These are phyloP conservation scores for Suhomyces faveliae DNA, from an alignment of 805 yeast genomes.

Conservation along the genomic window DNA sequence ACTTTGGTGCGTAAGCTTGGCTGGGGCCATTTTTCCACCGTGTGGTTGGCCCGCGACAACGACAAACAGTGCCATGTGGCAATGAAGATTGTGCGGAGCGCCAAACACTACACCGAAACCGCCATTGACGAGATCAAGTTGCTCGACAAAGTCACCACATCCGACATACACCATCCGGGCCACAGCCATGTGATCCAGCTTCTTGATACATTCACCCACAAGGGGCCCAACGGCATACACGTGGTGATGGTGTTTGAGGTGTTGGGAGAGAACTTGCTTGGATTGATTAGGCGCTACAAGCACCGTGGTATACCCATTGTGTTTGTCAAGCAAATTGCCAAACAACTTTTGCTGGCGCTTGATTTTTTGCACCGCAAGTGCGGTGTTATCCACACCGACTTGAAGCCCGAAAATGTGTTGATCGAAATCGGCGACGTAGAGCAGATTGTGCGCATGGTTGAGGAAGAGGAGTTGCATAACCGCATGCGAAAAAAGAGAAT, in stretches of 20 bases:
- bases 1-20: conserved; percentile 86
- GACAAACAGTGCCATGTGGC: conserved; percentile 76
- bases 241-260: conserved; percentile 98
- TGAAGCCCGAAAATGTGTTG: conserved; percentile 73
- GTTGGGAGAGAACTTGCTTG: conserved; percentile 87
- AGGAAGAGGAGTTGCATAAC: conserved; percentile 53
- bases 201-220: conserved; percentile 79
- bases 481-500: conserved; percentile 41
- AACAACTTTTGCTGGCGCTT: conserved; percentile 69
- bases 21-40: conserved; percentile 98
- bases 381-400: conserved; percentile 73
- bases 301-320: conserved; percentile 77
- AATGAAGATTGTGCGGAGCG: conserved; percentile 88
- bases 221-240: conserved; percentile 90
- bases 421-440: conserved; percentile 85
- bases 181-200: conserved; percentile 77
- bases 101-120: conserved; percentile 87
- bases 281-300: conserved; percentile 73
- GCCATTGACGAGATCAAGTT: conserved; percentile 91
- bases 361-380: conserved; percentile 71
- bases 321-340: conserved; percentile 78
- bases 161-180: conserved; percentile 72
- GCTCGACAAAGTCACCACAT: conserved; percentile 61
- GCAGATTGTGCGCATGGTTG: conserved; percentile 66
- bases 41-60: conserved; percentile 77